Base-by-base conservation (phyloP, 164 flowering plant species). In the Kingdonia uniflora region DNA sequence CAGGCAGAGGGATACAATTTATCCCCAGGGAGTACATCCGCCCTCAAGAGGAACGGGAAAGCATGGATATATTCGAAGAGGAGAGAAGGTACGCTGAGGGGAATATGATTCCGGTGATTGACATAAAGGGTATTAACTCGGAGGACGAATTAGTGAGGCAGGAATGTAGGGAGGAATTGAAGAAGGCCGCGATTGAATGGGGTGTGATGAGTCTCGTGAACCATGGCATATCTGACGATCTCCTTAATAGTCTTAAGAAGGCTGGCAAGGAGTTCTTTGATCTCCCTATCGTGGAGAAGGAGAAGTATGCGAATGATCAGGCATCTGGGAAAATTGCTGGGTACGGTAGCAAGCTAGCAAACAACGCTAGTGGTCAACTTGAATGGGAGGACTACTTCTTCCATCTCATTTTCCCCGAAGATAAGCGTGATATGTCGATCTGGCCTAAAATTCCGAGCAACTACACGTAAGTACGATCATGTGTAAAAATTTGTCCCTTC, bases 371-470 rank as follows among this genome's bases (percentile, higher is more conserved):
- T 35, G 95, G 92, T 5, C 82, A 71, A 63, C 86, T 83, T n/a
- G 97, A 91, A 74, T 91, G 97, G 97, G 92, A 82, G 68, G 98
- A 91, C 58, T 85, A 91, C 54, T 85, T 83, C 71, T 91, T 87
- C 68, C 98, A 91, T 59, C 74, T 74, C 45, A 52, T 68, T 16
- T 80, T 33, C 64, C 96, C 98, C 0, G 94, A 84, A 59, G 82
- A 78, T 19, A 82, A 85, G 68, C 66, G 85, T 1, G 82, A 85
- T 51, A 11, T 88, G 69, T 70, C 95, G 40, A 67, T 80, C 20
- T 92, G 98, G 98, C 98, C 98, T 14, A 71, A 73, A 45, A 73
- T 66, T 3, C 95, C 96, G 0, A 35, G 17, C 23, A 87, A 84
- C 49, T 92, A 92, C 56, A 75, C 39, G 98, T 88, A 58, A 29